phyloP scores from a whole-genome alignment of 768 basidiomycete species.

The Boletales sp. region DNA sequence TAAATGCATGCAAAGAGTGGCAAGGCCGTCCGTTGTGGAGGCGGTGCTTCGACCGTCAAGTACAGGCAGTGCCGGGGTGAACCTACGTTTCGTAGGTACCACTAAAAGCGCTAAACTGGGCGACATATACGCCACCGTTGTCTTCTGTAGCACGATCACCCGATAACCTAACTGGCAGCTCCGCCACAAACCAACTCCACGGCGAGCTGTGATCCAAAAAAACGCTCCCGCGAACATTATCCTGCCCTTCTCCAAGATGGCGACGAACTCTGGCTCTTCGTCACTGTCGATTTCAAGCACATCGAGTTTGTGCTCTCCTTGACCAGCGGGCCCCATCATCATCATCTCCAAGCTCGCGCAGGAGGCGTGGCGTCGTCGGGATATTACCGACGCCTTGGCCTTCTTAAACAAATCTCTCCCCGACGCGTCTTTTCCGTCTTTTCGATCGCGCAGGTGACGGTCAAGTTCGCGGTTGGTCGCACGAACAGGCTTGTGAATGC shows the following conservation, averaged over 20 bases:
- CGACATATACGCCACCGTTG: no score
- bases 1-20: no score
- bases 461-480: conserved; percentile 49
- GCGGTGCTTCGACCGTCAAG: no score
- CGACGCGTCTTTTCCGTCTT: conserved; percentile 56
- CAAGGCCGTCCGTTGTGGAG: no score
- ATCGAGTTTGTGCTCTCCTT: conserved; percentile 50
- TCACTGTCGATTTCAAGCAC: conserved; percentile 13
- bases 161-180: no score
- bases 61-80: no score
- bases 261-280: conserved; percentile 31
- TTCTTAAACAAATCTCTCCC: conserved; percentile 11
- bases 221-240: conserved; percentile 39
- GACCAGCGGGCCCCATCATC: conserved; percentile 59
- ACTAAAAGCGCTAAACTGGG: no score
- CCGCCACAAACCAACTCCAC: no score
- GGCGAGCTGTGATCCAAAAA: conserved; percentile 25
- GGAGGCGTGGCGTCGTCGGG: conserved; percentile 7
- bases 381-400: conserved; percentile 7
- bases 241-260: conserved; percentile 31
- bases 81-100: no score
- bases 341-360: conserved; percentile 10
- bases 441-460: conserved; percentile 44
- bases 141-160: no score
- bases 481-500: conserved; percentile 21